Evolutionary conservation across 2,329 filamentous ascomycete species (phyloP).

Genomic region (Myriosclerotinia duriaeana): DNA sequence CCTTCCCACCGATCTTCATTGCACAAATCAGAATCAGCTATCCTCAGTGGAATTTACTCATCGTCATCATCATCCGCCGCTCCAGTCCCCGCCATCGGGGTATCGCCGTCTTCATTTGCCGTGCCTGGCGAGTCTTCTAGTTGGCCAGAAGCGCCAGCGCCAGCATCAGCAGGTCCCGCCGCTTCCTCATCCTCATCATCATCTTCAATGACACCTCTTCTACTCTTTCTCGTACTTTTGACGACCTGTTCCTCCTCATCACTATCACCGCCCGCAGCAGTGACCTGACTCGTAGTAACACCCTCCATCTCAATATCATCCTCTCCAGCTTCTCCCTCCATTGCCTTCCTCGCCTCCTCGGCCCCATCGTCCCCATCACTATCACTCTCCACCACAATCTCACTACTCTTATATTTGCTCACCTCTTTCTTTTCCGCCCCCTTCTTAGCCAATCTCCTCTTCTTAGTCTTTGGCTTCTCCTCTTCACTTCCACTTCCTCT

Average conservation of each 20-base stretch:
- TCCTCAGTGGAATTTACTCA: not conserved
- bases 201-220: conserved; percentile 39
- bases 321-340: conserved; percentile 30
- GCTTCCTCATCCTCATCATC: conserved; percentile 40
- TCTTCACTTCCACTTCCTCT: conserved; percentile 40
- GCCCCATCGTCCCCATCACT: conserved; percentile 39
- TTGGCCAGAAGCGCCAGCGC: conserved; percentile 13
- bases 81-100: conserved; percentile 37
- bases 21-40: not conserved
- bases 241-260: conserved; percentile 36
- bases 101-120: conserved; percentile 37
- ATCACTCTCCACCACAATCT: conserved; percentile 42
- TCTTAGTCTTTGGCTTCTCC: conserved; percentile 42
- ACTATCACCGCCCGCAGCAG: conserved; percentile 16
- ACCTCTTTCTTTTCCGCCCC: conserved; percentile 33
- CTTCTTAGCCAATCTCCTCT: conserved; percentile 40
- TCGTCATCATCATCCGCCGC: conserved; percentile 28
- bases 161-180: conserved; percentile 26
- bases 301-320: conserved; percentile 28
- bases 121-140: conserved; percentile 34
- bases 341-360: conserved; percentile 33
- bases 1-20: not conserved
- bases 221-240: conserved; percentile 32
- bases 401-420: conserved; percentile 41
- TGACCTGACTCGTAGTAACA: conserved; percentile 1